Conservation (phyloP, 805 yeast species). For the Grigorovia humatica region DNA sequence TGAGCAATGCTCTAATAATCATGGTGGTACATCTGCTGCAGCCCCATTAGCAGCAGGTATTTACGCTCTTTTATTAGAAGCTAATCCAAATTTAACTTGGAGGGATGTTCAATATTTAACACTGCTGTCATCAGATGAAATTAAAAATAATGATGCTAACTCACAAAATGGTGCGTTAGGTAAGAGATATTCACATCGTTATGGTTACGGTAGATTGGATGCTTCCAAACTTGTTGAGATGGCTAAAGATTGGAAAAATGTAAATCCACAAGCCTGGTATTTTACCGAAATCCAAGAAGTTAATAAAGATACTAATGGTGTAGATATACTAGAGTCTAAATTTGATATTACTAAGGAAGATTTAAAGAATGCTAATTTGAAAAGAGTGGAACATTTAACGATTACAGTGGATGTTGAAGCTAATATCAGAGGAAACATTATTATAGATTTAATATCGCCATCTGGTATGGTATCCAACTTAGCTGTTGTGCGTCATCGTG, state of each 20-base stretch:
- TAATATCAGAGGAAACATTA: constrained; percentile 56
- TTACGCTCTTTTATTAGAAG: constrained; percentile 69
- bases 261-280: constrained; percentile 87
- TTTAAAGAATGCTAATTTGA: constrained; percentile 48
- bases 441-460: constrained; percentile 63
- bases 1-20: constrained; percentile 55
- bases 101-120: constrained; percentile 85
- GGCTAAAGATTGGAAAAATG: constrained; percentile 69
- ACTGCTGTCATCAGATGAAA: constrained; percentile 57
- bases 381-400: constrained; percentile 75
- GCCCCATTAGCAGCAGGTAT: constrained; percentile 98
- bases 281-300: constrained; percentile 38
- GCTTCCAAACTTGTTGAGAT: constrained; percentile 61
- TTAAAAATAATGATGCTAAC: constrained; percentile 54
- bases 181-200: constrained; percentile 67
- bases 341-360: constrained; percentile 40
- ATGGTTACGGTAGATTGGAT: constrained; percentile 89
- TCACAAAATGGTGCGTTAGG: constrained; percentile 68
- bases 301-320: constrained; percentile 14
- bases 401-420: constrained; percentile 65
- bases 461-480: constrained; percentile 60
- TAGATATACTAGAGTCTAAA: constrained; percentile 26
- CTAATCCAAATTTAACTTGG: constrained; percentile 87
- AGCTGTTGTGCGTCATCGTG: constrained; percentile 57
- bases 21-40: constrained; percentile 98